Percentiles rank a stretch among this genome's conserved stretches.
Evolutionary conservation across 1,284 basidiomycete genomes (phyloP).

Genomic region (Leccinum solheimii): DNA sequence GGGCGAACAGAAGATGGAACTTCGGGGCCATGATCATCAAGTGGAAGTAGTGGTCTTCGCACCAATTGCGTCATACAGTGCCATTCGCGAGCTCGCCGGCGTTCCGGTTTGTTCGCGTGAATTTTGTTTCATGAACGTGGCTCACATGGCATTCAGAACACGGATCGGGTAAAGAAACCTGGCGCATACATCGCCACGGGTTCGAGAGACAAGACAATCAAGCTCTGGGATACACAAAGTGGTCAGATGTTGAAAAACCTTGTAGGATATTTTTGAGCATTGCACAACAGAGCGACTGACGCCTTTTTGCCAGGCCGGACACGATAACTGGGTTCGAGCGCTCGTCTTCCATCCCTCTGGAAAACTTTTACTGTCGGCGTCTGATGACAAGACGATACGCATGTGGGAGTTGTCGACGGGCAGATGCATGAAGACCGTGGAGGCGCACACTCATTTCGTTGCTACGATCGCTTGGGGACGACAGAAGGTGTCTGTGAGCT

Average conservation of each 20-base stretch:
- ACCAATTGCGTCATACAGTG: slow-evolving; percentile 69
- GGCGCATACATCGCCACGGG: slow-evolving; percentile 77
- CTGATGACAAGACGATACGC: slow-evolving; percentile 89
- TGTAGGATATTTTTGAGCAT: slow-evolving; percentile 34
- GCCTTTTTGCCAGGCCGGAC: slow-evolving; percentile 52
- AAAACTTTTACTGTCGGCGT: slow-evolving; percentile 83
- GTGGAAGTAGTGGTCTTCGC: slow-evolving; percentile 85
- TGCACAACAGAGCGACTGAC: slow-evolving; percentile 13
- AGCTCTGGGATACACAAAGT: slow-evolving; percentile 80
- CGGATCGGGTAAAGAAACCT: slow-evolving; percentile 44
- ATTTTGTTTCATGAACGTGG: not conserved
- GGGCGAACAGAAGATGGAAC: slow-evolving; percentile 79
- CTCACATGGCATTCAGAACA: slow-evolving; percentile 38
- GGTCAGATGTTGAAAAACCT: slow-evolving; percentile 74
- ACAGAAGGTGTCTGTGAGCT: slow-evolving; percentile 39
- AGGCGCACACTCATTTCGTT: slow-evolving; percentile 86
- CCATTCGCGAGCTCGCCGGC: slow-evolving; percentile 77
- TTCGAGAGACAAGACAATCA: slow-evolving; percentile 86
- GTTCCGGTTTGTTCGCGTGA: slow-evolving; percentile 49
- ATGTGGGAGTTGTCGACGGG: slow-evolving; percentile 87
- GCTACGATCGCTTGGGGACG: slow-evolving; percentile 82
- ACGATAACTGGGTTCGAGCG: slow-evolving; percentile 85
- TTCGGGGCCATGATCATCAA: slow-evolving; percentile 87
- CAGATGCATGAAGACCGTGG: slow-evolving; percentile 79
- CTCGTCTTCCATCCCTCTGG: slow-evolving; percentile 85